Base-by-base conservation (phyloP, 2,329 filamentous ascomycete genomes). In the Trichoderma oligosporum region DNA sequence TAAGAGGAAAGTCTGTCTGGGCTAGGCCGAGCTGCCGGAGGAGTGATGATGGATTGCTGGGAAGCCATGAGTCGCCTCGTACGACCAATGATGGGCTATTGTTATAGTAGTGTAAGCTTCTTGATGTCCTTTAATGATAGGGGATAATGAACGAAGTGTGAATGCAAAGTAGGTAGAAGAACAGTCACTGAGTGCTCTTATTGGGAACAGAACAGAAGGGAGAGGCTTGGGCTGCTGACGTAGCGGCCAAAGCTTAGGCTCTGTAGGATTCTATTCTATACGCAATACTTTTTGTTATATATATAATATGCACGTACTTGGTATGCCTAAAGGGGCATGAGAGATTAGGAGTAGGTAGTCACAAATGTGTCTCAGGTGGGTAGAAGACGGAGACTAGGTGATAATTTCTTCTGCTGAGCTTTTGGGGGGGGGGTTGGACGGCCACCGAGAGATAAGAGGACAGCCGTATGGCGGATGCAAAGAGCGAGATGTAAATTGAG, bases 61-160 rank as follows among this genome's bases (percentile, higher is more conserved):
- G 71, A 65, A 60, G 72, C 67, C 73, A 75, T 75, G 63, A 62
- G 62, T 61, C 63, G 61, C 54, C 38, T n/a, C n/a, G n/a, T 25
- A 20, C 24, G 35, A 51, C 5, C 7, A 27, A 45, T 16, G 41
- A 14, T 11, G 42, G 20, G 44, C 36, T 57, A 20, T 46, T 25
- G 35, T 45, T 16, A 14, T 12, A 25, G 47, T 39, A 24, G 58
- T 18, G 41, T 59, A 27, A 57, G 59, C 27, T 39, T 57, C 36
- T 45, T 54, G 38, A 14, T 1, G 22, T 1, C 9, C 4, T 27
- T 20, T 1, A 52, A 52, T 16, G 4, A 29, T 38, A 11, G 7
- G 4, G 6, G 27, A 31, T 11, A 24, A 31, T 9, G 22, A n/a
- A 0, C 12, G 0, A 16, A 25, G n/a, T 45, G 16, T 38, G 16